Conservation (phyloP, 495 filamentous ascomycete genomes). For the Halenospora varia region DNA sequence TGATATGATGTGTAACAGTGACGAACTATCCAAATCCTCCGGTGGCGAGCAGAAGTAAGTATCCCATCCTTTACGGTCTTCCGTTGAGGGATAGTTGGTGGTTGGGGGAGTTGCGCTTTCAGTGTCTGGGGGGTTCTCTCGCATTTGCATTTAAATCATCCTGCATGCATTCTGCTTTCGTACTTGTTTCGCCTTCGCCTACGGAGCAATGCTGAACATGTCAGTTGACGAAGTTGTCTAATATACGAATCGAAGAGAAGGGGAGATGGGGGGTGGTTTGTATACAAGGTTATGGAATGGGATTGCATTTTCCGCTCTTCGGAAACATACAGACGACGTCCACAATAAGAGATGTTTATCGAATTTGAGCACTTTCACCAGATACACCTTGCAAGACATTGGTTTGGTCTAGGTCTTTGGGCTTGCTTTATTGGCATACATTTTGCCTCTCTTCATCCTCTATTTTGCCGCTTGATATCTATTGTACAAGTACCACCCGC, state of each 20-base stretch:
- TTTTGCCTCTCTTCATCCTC: neutral
- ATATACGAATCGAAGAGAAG: neutral
- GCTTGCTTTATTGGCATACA: too few species aligned
- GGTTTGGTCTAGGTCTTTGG: too few species aligned
- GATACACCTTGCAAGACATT: too few species aligned
- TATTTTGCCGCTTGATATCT: neutral
- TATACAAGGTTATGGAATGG: neutral
- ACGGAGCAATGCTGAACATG: neutral
- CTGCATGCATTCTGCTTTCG: neutral
- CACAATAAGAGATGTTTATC: too few species aligned
- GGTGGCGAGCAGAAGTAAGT: conserved; percentile 71
- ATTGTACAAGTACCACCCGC: neutral
- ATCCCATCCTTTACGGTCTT: neutral
- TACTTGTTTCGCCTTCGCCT: neutral
- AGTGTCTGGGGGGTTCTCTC: too few species aligned
- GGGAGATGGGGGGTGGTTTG: conserved; percentile 2
- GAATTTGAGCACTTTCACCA: too few species aligned
- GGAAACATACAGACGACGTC: too few species aligned
- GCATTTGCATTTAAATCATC: neutral
- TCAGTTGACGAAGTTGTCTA: neutral
- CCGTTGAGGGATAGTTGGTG: neutral
- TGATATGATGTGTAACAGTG: conserved; percentile 37
- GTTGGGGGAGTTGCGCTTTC: neutral
- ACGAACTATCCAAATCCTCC: conserved; percentile 63
- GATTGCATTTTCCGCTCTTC: neutral